These are phyloP conservation scores for Capsicum rhomboideum DNA, from an alignment of 257 asterid species.

Conservation along the genomic window DNA sequence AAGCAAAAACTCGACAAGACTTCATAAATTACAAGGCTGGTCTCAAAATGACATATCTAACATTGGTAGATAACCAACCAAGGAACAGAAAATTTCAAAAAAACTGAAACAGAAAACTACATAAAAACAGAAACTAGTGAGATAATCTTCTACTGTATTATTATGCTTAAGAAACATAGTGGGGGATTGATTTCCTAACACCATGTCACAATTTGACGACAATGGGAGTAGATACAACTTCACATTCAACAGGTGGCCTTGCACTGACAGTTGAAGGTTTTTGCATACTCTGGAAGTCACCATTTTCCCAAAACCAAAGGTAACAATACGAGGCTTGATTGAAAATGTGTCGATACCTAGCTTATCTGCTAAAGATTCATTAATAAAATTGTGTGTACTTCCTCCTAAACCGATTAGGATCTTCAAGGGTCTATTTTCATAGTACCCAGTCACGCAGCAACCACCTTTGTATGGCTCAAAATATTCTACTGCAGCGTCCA, in stretches of 20 bases:
- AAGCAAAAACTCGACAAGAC: not conserved
- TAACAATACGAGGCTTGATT: not conserved
- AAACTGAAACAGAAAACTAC: too few species aligned
- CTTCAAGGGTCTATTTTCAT: not conserved
- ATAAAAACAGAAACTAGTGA: not conserved
- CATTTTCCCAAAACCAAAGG: not conserved
- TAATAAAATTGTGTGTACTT: not conserved
- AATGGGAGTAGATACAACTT: not conserved
- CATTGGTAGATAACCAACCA: too few species aligned
- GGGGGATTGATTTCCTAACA: not conserved
- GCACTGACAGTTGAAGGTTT: not conserved
- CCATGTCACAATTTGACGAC: not conserved
- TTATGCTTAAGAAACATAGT: too few species aligned
- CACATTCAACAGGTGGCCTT: not conserved
- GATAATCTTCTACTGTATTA: too few species aligned
- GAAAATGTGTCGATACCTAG: not conserved
- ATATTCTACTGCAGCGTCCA: not conserved
- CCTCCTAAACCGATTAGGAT: not conserved
- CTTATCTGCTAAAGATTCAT: not conserved
- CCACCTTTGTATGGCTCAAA: not conserved
- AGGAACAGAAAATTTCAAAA: too few species aligned
- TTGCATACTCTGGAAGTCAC: not conserved
- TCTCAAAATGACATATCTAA: too few species aligned
- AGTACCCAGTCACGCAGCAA: not conserved
- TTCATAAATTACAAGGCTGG: not conserved